Evolutionary conservation across 129 eudicot genomes (phyloP).

Genomic region (Escallonia rubra): DNA sequence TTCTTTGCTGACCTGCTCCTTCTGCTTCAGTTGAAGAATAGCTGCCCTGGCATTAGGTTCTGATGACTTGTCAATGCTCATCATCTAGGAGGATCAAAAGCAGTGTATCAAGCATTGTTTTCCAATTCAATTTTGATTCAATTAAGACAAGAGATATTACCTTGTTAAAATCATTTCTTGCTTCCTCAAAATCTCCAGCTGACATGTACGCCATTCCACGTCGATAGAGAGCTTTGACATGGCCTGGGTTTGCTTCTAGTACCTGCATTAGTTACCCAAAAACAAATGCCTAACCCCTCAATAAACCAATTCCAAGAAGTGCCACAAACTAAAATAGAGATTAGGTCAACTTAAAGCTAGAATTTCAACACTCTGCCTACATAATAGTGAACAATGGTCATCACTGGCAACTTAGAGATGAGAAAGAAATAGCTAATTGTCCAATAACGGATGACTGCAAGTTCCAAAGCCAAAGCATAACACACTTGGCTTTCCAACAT

Average conservation of each 20-base stretch:
- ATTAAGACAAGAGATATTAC: conserved; percentile 23
- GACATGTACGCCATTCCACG: conserved; percentile 98
- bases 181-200: conserved; percentile 85
- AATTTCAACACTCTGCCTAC: too few species aligned
- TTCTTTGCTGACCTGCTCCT: conserved; percentile 63
- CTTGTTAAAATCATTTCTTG: conserved; percentile 81
- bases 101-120: background rate
- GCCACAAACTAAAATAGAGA: too few species aligned
- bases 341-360: too few species aligned
- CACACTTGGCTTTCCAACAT: too few species aligned
- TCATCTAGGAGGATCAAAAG: conserved; percentile 51
- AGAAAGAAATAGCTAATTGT: too few species aligned
- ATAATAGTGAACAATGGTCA: too few species aligned
- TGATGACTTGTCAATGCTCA: conserved; percentile 76
- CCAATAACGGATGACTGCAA: too few species aligned
- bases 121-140: background rate
- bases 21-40: conserved; percentile 71
- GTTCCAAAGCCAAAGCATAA: too few species aligned
- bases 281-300: background rate
- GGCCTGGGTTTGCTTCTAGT: conserved; percentile 78
- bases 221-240: conserved; percentile 95
- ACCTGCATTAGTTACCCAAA: conserved; percentile 43
- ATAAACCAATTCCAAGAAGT: too few species aligned
- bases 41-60: conserved; percentile 89
- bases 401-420: too few species aligned